Conservation (phyloP, 768 basidiomycete genomes). For the Leccinum barrowsii region DNA sequence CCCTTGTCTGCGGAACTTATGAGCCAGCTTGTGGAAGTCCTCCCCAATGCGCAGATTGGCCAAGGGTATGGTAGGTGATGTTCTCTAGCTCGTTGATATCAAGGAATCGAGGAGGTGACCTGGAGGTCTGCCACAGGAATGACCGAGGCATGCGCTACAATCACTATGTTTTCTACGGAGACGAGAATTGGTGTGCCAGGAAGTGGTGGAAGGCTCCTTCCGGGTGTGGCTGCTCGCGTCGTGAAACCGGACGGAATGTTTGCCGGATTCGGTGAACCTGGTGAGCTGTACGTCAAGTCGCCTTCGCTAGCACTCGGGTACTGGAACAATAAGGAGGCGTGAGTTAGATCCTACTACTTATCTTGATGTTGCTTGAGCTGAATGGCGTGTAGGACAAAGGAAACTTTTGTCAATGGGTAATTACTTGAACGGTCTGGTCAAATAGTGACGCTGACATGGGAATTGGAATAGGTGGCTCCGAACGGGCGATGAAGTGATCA, state of each 20-base stretch:
- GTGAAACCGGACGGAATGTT: slow-evolving; percentile 55
- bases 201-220: slow-evolving; percentile 45
- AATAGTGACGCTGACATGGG: not conserved
- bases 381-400: slow-evolving; percentile 47
- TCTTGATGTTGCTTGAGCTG: slow-evolving; percentile 28
- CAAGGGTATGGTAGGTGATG: slow-evolving; percentile 54
- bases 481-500: slow-evolving; percentile 63
- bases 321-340: slow-evolving; percentile 61
- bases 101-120: not conserved
- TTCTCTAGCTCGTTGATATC: slow-evolving; percentile 11
- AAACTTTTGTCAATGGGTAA: slow-evolving; percentile 66
- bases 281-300: slow-evolving; percentile 51
- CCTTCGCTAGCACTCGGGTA: slow-evolving; percentile 43
- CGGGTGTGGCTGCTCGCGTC: slow-evolving; percentile 54
- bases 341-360: slow-evolving; percentile 21
- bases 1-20: slow-evolving; percentile 59
- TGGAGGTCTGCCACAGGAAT: slow-evolving; percentile 41
- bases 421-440: slow-evolving; percentile 22
- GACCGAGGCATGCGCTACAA: slow-evolving; percentile 60
- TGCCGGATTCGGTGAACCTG: slow-evolving; percentile 53
- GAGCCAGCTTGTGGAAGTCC: slow-evolving; percentile 37
- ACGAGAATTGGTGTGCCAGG: slow-evolving; percentile 51
- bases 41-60: slow-evolving; percentile 60
- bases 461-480: slow-evolving; percentile 67
- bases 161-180: slow-evolving; percentile 46